Conservation (phyloP, 768 basidiomycete species). For the Calocybe indica region DNA sequence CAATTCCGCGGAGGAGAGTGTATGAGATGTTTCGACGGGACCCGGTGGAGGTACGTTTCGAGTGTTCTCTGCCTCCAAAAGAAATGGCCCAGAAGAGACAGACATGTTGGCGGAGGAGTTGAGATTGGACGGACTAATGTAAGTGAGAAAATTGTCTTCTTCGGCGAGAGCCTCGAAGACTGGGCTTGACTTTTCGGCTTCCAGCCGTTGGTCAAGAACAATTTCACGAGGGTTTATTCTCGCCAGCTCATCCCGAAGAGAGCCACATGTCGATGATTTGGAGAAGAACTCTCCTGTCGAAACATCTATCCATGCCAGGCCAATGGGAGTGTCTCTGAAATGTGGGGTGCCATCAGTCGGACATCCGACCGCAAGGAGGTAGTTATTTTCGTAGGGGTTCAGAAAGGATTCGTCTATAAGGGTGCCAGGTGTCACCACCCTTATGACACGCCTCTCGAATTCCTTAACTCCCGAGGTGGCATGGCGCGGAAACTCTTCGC, state of each 20-base stretch:
- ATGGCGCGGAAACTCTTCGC: slow-evolving; percentile 78
- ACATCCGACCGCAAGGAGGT: slow-evolving; percentile 63
- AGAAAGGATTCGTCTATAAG: slow-evolving; percentile 89
- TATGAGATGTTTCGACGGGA: background rate
- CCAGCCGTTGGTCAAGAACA: slow-evolving; percentile 49
- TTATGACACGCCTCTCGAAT: slow-evolving; percentile 77
- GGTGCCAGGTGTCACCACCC: slow-evolving; percentile 91
- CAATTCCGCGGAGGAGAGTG: slow-evolving; percentile 36
- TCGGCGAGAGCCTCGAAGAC: slow-evolving; percentile 45
- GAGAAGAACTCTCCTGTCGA: slow-evolving; percentile 94
- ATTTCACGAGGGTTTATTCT: slow-evolving; percentile 81
- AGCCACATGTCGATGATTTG: slow-evolving; percentile 46
- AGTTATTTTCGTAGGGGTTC: slow-evolving; percentile 84
- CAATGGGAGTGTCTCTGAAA: slow-evolving; percentile 25
- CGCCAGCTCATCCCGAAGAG: slow-evolving; percentile 74
- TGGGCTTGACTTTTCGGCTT: slow-evolving; percentile 32
- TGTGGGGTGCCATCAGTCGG: slow-evolving; percentile 6
- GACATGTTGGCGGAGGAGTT: slow-evolving; percentile 1
- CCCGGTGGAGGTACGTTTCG: background rate
- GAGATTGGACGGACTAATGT: slow-evolving; percentile 29
- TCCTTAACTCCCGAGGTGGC: slow-evolving; percentile 42
- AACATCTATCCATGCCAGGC: slow-evolving; percentile 91
- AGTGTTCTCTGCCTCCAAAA: background rate
- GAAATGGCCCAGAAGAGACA: background rate
- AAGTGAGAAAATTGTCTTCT: slow-evolving; percentile 44